Base-by-base conservation (phyloP, 2,329 filamentous ascomycete genomes). In the Venturia asperata region DNA sequence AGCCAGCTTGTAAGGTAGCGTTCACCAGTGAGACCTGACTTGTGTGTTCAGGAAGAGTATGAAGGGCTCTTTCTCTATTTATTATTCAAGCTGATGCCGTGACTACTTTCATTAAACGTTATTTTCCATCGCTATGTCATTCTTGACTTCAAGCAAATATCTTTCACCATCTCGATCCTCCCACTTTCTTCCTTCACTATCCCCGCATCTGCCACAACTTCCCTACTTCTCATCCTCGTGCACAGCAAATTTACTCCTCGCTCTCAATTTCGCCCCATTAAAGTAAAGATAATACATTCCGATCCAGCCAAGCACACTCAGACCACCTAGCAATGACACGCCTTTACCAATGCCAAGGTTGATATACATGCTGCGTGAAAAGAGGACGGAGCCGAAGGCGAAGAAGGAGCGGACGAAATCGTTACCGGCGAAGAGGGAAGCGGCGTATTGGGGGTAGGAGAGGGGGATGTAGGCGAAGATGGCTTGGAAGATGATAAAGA, bases 391-490 rank as follows among this genome's bases (percentile, higher is more conserved):
- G 21, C 55, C 64, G 34, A 43, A 55, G 27, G 64, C 64, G 41
- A 65, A 49, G 30, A 52, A 43, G 19, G 55, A 61, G 11, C 64
- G 37, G 3, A 47, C 47, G 42, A 65, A 41, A 21, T 66, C 64
- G 64, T 65, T 65, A 19, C 47, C 64, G 55, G 64, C 64, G 45
- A 65, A 65, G 39, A 65, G 56, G 34, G 30, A 42, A 19, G 64
- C 64, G n/a, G 64, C 64, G 45, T 65, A 65, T 52, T 58, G 37
- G 21, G 64, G 64, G 30, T 65, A 65, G 55, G 55, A 61, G 27
- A 65, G 43, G 5, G 64, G 64, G n/a, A 65, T 39, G 43, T 65
- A 65, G 15, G 52, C 56, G 43, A 65, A 65, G 39, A 65, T 65
- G n/a, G 43, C 52, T 56, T 65, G 64, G 64, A 65, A 62, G 42